These are phyloP conservation scores for Salix arbutifolia DNA, from an alignment of 345 rosid genomes.

Conservation along the genomic window DNA sequence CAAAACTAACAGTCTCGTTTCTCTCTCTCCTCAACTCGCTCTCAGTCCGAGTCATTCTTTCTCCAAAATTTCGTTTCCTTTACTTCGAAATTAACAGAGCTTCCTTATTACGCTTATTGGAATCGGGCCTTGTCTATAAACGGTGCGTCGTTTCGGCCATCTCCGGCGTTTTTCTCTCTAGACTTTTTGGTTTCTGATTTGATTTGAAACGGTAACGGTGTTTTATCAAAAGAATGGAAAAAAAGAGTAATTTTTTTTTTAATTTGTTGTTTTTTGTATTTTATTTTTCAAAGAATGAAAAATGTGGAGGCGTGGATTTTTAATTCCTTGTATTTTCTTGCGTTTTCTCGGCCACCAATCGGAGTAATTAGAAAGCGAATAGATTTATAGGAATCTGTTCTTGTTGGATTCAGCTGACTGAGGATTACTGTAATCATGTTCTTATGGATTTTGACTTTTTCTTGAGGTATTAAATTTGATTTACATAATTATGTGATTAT, in stretches of 20 bases:
- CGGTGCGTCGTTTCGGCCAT: constrained; percentile 1
- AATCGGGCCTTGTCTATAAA: neutral
- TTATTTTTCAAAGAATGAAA: constrained; percentile 1
- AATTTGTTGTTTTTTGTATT: neutral
- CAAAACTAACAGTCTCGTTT: neutral
- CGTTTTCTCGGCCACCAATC: constrained; percentile 18
- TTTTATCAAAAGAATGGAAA: constrained; percentile 1
- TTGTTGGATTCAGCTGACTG: neutral
- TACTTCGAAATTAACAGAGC: constrained; percentile 41
- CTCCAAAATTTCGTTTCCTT: constrained; percentile 38
- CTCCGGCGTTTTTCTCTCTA: neutral
- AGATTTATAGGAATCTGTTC: neutral
- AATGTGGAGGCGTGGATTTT: constrained; percentile 15
- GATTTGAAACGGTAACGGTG: neutral
- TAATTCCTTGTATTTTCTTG: neutral
- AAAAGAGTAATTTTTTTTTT: constrained; percentile 8
- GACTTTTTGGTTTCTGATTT: constrained; percentile 1
- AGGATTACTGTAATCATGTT: neutral
- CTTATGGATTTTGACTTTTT: neutral
- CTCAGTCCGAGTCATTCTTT: neutral
- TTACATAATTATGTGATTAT: neutral
- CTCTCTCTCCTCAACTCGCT: neutral
- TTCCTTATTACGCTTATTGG: constrained; percentile 34
- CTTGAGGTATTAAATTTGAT: neutral
- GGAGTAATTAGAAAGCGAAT: constrained; percentile 6